phyloP scores from a whole-genome alignment of 1,284 basidiomycete genomes.

The Trichosporon ovoides region DNA sequence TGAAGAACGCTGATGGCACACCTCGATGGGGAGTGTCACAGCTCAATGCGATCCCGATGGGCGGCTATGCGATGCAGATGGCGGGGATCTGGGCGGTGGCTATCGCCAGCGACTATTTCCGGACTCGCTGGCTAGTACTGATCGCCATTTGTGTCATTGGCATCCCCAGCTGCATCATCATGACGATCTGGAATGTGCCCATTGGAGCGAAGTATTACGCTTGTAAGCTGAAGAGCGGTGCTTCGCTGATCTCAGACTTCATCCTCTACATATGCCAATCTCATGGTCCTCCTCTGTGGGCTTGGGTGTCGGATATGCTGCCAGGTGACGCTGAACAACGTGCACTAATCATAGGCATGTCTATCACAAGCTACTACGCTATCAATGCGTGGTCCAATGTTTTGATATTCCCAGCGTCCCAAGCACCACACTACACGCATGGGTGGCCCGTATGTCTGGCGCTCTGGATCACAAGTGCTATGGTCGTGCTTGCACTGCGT shows the following conservation, averaged over 20 bases:
- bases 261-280: conserved; percentile 33
- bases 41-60: conserved; percentile 52
- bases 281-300: conserved; percentile 38
- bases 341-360: conserved; percentile 36
- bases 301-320: conserved; percentile 41
- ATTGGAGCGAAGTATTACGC: conserved; percentile 39
- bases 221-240: conserved; percentile 24
- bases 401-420: conserved; percentile 37
- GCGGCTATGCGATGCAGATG: conserved; percentile 46
- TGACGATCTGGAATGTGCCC: conserved; percentile 42
- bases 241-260: conserved; percentile 30
- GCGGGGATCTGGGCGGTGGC: conserved; percentile 37
- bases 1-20: conserved; percentile 47
- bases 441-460: conserved; percentile 39
- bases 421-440: conserved; percentile 37
- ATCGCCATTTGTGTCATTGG: conserved; percentile 33
- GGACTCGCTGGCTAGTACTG: conserved; percentile 39
- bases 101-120: conserved; percentile 36
- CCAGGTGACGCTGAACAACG: conserved; percentile 43
- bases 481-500: conserved; percentile 21
- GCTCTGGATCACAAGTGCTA: conserved; percentile 25
- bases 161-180: conserved; percentile 35
- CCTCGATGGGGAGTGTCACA: conserved; percentile 49
- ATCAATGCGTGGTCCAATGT: conserved; percentile 38
- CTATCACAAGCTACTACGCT: conserved; percentile 24